These are phyloP conservation scores for Globisporangium cystogenes DNA, from an alignment of 352 stramenopile species.

Conservation along the genomic window DNA sequence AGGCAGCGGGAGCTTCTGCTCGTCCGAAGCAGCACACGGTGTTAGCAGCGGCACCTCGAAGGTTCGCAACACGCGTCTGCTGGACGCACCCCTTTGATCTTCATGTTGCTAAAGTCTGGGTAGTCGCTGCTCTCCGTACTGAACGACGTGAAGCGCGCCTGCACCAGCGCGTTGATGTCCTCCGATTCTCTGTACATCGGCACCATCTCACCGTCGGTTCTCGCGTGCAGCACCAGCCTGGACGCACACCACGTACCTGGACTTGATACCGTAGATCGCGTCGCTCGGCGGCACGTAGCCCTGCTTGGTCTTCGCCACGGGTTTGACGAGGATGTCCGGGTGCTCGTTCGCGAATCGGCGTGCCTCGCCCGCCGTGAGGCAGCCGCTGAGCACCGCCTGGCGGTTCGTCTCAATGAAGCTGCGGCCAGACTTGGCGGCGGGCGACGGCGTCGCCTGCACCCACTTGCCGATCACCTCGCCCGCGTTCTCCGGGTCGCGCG, in stretches of 20 bases:
- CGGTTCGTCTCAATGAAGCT: conserved; percentile 84
- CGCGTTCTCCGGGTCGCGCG: conserved; percentile 62
- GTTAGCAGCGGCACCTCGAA: too few species aligned
- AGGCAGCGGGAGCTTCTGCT: conserved; percentile 64
- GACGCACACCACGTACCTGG: conserved; percentile 30
- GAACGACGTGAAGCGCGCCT: conserved; percentile 65
- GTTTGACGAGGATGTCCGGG: conserved; percentile 67
- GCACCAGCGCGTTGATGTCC: conserved; percentile 63
- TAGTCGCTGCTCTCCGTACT: conserved; percentile 64
- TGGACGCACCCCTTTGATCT: conserved; percentile 63
- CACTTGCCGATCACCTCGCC: conserved; percentile 73
- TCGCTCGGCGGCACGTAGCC: conserved; percentile 52
- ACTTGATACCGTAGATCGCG: conserved; percentile 70
- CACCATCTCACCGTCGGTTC: background rate
- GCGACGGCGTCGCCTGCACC: conserved; percentile 57
- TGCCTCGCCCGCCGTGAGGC: conserved; percentile 45
- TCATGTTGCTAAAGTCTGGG: conserved; percentile 74
- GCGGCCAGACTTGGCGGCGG: conserved; percentile 44
- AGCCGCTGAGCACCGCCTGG: conserved; percentile 55
- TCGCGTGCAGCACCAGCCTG: background rate
- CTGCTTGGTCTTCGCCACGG: conserved; percentile 44
- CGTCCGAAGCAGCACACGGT: too few species aligned
- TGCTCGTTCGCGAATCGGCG: conserved; percentile 65
- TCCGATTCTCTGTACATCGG: conserved; percentile 45
- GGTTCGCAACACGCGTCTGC: too few species aligned